phyloP scores from a whole-genome alignment of 2,329 filamentous ascomycete genomes.

The Fusarium protoensiforme region DNA sequence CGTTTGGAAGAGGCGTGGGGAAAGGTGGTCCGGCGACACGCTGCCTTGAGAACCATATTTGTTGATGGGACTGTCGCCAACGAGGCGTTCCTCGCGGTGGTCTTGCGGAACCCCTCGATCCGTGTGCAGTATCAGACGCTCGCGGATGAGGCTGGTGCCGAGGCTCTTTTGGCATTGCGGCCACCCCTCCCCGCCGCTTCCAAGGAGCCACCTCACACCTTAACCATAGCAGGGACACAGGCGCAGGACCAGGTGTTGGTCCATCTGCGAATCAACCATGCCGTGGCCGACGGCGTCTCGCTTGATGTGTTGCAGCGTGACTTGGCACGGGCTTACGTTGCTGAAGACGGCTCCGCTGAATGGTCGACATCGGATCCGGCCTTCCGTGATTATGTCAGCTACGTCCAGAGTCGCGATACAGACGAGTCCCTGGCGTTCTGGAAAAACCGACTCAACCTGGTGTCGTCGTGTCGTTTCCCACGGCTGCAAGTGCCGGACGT shows the following conservation, averaged over 20 bases:
- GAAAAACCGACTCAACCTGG: neutral
- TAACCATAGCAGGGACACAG: neutral
- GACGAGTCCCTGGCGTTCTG: neutral
- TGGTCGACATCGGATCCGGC: neutral
- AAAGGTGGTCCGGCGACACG: neutral
- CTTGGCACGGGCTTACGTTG: neutral
- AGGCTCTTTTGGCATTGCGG: no score
- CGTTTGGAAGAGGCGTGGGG: slow-evolving; percentile 2
- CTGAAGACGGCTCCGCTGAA: neutral
- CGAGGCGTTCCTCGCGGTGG: slow-evolving; percentile 6
- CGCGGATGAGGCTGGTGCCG: no score
- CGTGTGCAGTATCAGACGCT: neutral
- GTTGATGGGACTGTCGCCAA: slow-evolving; percentile 5
- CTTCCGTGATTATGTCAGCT: neutral
- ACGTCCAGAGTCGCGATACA: neutral
- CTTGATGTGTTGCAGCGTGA: neutral
- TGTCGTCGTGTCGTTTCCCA: neutral
- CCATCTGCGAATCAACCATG: slow-evolving; percentile 7
- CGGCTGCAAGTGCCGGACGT: neutral
- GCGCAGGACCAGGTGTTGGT: neutral
- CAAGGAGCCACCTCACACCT: slow-evolving; percentile 2
- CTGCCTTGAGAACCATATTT: slow-evolving; percentile 12
- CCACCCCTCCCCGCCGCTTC: neutral
- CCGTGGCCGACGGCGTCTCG: neutral
- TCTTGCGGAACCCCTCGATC: neutral